A percentile compares a stretch with the other conserved stretches of the same genome.
These are phyloP conservation scores for Pseudohyphozyma bogoriensis DNA, from an alignment of 768 basidiomycete genomes.

Conservation along the genomic window DNA sequence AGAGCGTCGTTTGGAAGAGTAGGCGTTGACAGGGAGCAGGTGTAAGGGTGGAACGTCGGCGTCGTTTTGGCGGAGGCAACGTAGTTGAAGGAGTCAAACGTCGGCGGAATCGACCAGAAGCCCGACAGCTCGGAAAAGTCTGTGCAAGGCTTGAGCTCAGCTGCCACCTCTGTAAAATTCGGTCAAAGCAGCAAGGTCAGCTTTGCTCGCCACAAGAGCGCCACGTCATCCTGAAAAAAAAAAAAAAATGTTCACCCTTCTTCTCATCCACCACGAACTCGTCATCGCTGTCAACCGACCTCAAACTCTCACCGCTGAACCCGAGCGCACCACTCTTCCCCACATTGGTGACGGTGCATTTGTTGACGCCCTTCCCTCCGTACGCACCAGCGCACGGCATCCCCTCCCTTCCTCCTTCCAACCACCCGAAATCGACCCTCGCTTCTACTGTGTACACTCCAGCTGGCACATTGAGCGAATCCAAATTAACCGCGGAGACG, in stretches of 20 bases:
- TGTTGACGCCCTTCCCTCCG: too few relatives aligned
- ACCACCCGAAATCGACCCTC: constrained; percentile 18
- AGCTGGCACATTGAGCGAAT: too few relatives aligned
- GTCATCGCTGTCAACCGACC: not conserved
- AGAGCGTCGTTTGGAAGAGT: too few relatives aligned
- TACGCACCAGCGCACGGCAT: too few relatives aligned
- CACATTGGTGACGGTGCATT: too few relatives aligned
- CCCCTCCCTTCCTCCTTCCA: not conserved
- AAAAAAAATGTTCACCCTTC: not conserved
- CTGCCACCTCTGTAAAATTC: too few relatives aligned
- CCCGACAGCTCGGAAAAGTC: too few relatives aligned
- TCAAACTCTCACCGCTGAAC: not conserved
- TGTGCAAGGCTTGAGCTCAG: not conserved
- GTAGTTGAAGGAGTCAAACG: constrained; percentile 13
- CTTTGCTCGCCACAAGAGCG: too few relatives aligned
- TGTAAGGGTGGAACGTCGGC: not conserved
- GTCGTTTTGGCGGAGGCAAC: constrained; percentile 15
- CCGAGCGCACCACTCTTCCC: not conserved
- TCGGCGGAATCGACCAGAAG: too few relatives aligned
- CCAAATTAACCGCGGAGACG: too few relatives aligned
- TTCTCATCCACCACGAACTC: not conserved
- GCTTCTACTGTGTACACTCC: constrained; percentile 21
- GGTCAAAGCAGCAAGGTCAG: not conserved
- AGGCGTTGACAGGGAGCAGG: constrained; percentile 10
- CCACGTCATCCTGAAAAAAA: not conserved